A percentile compares a stretch with the other conserved stretches of the same genome.
Evolutionary conservation across 345 rosid species (phyloP).

Genomic region (Leavenworthia alabamica): DNA sequence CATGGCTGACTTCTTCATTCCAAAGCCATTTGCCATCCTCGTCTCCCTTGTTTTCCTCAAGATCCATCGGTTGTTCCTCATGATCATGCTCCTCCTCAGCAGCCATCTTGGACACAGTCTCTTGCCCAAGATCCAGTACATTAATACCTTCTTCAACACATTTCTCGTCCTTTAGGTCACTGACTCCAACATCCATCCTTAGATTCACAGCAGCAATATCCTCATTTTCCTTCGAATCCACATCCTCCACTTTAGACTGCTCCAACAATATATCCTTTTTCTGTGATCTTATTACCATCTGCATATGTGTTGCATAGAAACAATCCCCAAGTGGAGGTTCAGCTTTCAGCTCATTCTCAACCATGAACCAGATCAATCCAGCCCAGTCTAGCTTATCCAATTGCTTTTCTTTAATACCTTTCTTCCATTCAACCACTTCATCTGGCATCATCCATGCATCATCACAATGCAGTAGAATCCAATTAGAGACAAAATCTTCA

Average conservation of each 20-base stretch:
- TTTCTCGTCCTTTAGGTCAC: conserved; percentile 19
- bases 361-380: conserved; percentile 67
- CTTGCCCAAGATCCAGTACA: conserved; percentile 51
- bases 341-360: conserved; percentile 56
- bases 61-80: conserved; percentile 19
- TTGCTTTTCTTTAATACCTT: conserved; percentile 42
- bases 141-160: conserved; percentile 44
- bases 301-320: conserved; percentile 71
- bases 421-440: conserved; percentile 40
- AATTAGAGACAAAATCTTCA: conserved; percentile 49
- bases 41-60: conserved; percentile 35
- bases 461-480: conserved; percentile 55
- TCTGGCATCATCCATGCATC: conserved; percentile 65
- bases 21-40: conserved; percentile 33
- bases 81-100: not conserved
- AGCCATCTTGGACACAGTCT: conserved; percentile 20
- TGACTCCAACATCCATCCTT: conserved; percentile 28
- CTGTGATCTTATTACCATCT: conserved; percentile 56
- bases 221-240: conserved; percentile 34
- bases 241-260: conserved; percentile 31
- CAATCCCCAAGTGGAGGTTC: conserved; percentile 40
- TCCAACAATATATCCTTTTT: conserved; percentile 35
- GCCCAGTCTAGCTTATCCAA: conserved; percentile 69
- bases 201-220: conserved; percentile 22
- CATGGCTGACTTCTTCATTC: conserved; percentile 30